A percentile compares a stretch with the other conserved stretches of the same genome.
Conservation (phyloP, 768 basidiomycete genomes). For the Tylopilus balloui region DNA sequence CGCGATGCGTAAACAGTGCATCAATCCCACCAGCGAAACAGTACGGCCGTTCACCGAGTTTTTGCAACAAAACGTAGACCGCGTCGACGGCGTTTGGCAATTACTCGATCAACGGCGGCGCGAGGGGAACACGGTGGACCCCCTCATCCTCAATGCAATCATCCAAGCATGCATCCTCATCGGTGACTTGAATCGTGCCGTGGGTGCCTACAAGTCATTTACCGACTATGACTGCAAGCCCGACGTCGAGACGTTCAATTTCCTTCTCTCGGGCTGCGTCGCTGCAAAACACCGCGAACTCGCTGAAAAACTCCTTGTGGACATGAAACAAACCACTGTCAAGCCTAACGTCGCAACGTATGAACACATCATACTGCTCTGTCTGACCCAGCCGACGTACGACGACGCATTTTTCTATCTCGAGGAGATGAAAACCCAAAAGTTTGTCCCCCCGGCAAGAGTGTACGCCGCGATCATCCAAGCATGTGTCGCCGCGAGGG, state of each 20-base stretch:
- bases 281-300: conserved; percentile 55
- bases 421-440: conserved; percentile 77
- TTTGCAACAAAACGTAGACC: conserved; percentile 45
- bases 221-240: conserved; percentile 52
- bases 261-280: conserved; percentile 64
- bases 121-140: conserved; percentile 49
- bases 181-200: conserved; percentile 68
- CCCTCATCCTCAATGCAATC: conserved; percentile 60
- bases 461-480: conserved; percentile 60
- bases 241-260: conserved; percentile 62
- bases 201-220: conserved; percentile 70
- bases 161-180: conserved; percentile 57
- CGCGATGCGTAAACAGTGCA: conserved; percentile 52
- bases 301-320: conserved; percentile 61
- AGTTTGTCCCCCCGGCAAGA: conserved; percentile 45
- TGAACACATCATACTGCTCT: conserved; percentile 62
- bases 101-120: conserved; percentile 56
- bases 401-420: conserved; percentile 88
- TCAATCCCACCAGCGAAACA: conserved; percentile 49
- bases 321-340: conserved; percentile 57
- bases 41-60: conserved; percentile 48
- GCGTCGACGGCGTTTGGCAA: conserved; percentile 61
- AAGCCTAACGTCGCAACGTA: conserved; percentile 59
- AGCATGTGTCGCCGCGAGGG: conserved; percentile 52
- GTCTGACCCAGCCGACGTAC: conserved; percentile 66